Conservation (phyloP, 2,329 filamentous ascomycete species). For the Hymenoscyphus infarciens region DNA sequence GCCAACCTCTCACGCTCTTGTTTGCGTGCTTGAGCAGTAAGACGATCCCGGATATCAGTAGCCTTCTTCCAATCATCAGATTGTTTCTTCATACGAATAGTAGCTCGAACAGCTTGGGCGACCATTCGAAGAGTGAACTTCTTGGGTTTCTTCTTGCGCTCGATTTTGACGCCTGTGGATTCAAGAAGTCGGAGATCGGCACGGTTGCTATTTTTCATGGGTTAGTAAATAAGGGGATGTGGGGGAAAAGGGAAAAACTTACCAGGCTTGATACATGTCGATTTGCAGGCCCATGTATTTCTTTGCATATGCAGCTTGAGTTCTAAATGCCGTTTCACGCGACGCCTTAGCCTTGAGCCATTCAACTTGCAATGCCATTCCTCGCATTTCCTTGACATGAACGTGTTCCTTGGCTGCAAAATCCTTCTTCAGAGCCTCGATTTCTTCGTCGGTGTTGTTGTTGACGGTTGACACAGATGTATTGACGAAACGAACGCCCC, state of each 20-base stretch:
- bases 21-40: constrained; percentile 30
- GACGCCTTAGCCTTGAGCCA: constrained; percentile 81
- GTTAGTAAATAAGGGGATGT: constrained; percentile 10
- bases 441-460: constrained; percentile 36
- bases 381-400: constrained; percentile 73
- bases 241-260: constrained; percentile 42
- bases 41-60: constrained; percentile 41
- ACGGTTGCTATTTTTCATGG: constrained; percentile 66
- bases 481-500: constrained; percentile 39
- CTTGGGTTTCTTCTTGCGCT: constrained; percentile 18
- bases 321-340: constrained; percentile 76
- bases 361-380: constrained; percentile 83
- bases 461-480: constrained; percentile 36
- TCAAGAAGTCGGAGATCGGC: constrained; percentile 83
- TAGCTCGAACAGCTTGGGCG: constrained; percentile 46
- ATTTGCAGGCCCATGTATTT: constrained; percentile 75
- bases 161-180: constrained; percentile 65
- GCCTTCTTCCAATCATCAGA: constrained; percentile 48
- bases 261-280: constrained; percentile 87
- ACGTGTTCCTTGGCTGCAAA: constrained; percentile 50
- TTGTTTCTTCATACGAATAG: constrained; percentile 48
- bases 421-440: constrained; percentile 37
- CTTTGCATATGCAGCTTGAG: constrained; percentile 83
- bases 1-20: constrained; percentile 19
- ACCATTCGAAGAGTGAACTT: constrained; percentile 43